These are phyloP conservation scores for Darksidea phi DNA, from an alignment of 495 filamentous ascomycete genomes.

Conservation along the genomic window DNA sequence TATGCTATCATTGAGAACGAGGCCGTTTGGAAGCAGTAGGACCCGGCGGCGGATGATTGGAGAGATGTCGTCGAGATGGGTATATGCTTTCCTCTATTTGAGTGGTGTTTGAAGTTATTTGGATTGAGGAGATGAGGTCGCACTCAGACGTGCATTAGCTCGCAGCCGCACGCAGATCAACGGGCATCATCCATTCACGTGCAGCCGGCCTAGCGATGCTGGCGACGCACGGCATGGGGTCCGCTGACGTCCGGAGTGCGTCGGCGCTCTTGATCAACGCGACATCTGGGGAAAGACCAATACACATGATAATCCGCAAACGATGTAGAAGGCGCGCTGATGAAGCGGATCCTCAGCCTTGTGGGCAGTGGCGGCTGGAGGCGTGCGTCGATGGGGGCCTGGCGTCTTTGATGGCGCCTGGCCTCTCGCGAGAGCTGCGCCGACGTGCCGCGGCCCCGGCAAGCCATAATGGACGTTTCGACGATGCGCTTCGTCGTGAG, in stretches of 20 bases:
- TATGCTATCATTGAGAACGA: background rate
- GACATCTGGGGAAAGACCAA: background rate
- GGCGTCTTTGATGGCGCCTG: background rate
- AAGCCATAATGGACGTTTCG: no score
- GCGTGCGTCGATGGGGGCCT: slow-evolving; percentile 7
- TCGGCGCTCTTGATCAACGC: background rate
- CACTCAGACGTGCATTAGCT: slow-evolving; percentile 9
- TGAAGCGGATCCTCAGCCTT: slow-evolving; percentile 6
- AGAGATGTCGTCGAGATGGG: background rate
- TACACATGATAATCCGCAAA: no score
- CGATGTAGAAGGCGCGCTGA: no score
- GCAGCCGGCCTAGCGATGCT: no score
- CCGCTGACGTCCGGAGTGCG: no score
- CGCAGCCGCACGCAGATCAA: slow-evolving; percentile 31
- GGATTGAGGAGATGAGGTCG: no score
- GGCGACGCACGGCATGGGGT: no score
- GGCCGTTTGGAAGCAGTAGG: background rate
- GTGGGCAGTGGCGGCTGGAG: slow-evolving; percentile 1
- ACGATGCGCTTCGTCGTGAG: no score
- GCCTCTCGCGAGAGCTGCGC: background rate
- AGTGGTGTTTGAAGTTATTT: no score
- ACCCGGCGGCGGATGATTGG: background rate
- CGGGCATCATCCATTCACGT: slow-evolving; percentile 12
- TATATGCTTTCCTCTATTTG: background rate
- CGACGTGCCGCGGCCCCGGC: slow-evolving; percentile 3